phyloP scores from a whole-genome alignment of 73 alveolate genomes.

The Paramecium sonneborni region DNA sequence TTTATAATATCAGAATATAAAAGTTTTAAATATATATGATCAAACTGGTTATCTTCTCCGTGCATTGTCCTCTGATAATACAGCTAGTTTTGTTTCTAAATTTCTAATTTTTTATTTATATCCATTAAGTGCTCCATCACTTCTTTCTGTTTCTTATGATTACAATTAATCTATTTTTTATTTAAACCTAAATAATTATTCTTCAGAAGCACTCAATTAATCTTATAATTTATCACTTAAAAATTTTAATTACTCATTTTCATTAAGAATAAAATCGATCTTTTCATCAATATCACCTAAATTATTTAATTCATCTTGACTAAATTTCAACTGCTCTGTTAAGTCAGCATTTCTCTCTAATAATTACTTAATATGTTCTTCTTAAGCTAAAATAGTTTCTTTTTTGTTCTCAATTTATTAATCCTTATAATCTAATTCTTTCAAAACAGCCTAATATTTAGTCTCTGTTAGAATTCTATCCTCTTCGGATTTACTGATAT shows the following conservation, averaged over 20 bases:
- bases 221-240: conserved; percentile 16
- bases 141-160: conserved; percentile 37
- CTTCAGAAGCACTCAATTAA: conserved; percentile 21
- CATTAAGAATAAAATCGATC: conserved; percentile 8
- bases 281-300: conserved; percentile 10
- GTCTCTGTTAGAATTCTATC: neutral
- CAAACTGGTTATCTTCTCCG: neutral
- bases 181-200: conserved; percentile 19
- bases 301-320: neutral
- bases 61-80: neutral
- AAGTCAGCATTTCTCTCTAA: conserved; percentile 33
- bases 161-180: neutral
- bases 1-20: neutral
- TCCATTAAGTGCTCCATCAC: neutral
- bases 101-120: neutral
- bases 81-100: neutral
- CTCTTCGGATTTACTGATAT: conserved; percentile 10
- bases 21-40: neutral
- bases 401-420: conserved; percentile 3
- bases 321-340: conserved; percentile 13
- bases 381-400: conserved; percentile 8
- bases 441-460: neutral
- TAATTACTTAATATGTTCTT: conserved; percentile 17
- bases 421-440: conserved; percentile 21
- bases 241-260: neutral